Conservation (phyloP, 331 rosid species). For the Ulmus americana region DNA sequence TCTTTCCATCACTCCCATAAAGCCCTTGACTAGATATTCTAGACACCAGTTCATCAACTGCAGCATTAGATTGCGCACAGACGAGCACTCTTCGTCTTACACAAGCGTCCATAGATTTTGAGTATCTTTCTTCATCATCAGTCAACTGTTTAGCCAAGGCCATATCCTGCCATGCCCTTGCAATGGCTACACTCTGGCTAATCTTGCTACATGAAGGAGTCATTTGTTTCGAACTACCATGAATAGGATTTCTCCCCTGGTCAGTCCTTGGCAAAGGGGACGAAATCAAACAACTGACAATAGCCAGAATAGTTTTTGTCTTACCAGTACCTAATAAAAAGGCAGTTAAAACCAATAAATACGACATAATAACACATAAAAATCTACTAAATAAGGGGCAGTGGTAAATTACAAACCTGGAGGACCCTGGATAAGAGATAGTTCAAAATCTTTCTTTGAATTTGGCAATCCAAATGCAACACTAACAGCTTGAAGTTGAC, state of each 20-base stretch:
- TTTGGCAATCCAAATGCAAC: conserved; percentile 45
- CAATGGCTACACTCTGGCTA: conserved; percentile 57
- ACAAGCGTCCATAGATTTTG: conserved; percentile 41
- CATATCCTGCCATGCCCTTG: conserved; percentile 98
- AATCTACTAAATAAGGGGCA: conserved; percentile 13
- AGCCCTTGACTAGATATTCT: conserved; percentile 85
- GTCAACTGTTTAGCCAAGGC: conserved; percentile 78
- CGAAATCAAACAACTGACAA: conserved; percentile 79
- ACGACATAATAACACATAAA: conserved; percentile 21
- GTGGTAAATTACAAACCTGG: conserved; percentile 57
- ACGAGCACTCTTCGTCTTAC: conserved; percentile 71
- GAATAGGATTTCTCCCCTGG: conserved; percentile 21
- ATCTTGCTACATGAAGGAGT: conserved; percentile 32
- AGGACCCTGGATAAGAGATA: conserved; percentile 97
- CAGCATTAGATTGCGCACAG: conserved; percentile 99
- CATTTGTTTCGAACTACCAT: conserved; percentile 36
- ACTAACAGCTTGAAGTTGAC: conserved; percentile 84
- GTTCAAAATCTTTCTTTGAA: conserved; percentile 43
- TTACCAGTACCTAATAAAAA: conserved; percentile 77
- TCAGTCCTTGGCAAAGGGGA: conserved; percentile 42
- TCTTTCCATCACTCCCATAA: conserved; percentile 63
- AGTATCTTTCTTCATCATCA: conserved; percentile 44
- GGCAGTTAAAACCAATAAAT: conserved; percentile 15
- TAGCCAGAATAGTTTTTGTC: conserved; percentile 87
- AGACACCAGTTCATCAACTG: conserved; percentile 92